phyloP scores from a whole-genome alignment of 257 asterid species.

The Solanum habrochaites region DNA sequence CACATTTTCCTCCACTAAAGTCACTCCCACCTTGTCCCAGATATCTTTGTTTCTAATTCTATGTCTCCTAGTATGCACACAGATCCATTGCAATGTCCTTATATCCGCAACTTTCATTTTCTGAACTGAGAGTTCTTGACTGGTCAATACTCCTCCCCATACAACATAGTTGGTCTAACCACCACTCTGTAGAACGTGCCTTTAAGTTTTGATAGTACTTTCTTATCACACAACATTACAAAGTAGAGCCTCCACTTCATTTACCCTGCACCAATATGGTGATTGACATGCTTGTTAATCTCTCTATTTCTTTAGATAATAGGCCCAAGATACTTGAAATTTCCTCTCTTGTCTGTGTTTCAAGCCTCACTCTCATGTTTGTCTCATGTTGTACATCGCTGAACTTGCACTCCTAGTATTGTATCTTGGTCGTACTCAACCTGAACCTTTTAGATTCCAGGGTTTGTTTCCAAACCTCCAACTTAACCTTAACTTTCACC shows the following conservation, averaged over 20 bases:
- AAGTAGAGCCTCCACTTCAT: background rate
- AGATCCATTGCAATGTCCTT: background rate
- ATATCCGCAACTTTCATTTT: background rate
- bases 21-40: background rate
- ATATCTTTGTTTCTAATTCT: background rate
- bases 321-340: background rate
- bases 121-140: background rate
- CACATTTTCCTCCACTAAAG: background rate
- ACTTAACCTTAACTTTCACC: background rate
- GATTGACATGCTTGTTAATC: background rate
- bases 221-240: background rate
- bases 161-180: background rate
- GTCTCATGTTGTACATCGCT: background rate
- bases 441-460: background rate
- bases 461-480: background rate
- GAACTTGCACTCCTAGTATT: background rate
- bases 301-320: background rate
- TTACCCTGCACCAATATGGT: background rate
- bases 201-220: background rate
- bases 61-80: background rate
- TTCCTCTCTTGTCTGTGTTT: background rate
- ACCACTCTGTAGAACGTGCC: background rate
- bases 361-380: background rate
- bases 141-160: background rate
- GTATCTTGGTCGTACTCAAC: background rate